Evolutionary conservation across 371 early-diverging fungal species (phyloP).

Genomic region (Mucor sp.): DNA sequence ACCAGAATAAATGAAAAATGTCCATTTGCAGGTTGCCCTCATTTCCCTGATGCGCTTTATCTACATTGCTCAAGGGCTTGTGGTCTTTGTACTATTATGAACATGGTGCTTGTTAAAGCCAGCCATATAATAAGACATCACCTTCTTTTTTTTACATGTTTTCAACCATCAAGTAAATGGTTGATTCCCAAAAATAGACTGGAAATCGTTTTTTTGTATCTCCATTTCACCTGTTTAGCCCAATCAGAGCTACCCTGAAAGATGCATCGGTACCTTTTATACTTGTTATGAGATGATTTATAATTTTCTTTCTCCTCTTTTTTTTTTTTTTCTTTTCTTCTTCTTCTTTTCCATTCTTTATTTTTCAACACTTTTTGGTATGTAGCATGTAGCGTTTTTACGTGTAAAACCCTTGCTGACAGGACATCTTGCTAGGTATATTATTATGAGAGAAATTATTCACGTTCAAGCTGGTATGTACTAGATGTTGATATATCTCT

Average conservation of each 20-base stretch:
- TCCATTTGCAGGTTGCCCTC: slow-evolving; percentile 1
- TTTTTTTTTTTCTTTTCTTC: background rate
- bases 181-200: slow-evolving; percentile 3
- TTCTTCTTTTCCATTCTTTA: slow-evolving; percentile 3
- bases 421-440: background rate
- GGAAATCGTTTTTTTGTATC: slow-evolving; percentile 3
- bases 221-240: background rate
- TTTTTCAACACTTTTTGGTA: slow-evolving; percentile 4
- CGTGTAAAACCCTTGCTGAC: background rate
- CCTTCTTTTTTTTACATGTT: background rate
- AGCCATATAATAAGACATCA: background rate
- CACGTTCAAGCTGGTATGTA: slow-evolving; percentile 95
- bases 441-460: slow-evolving; percentile 98
- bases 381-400: background rate
- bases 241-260: background rate
- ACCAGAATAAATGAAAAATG: slow-evolving; percentile 2
- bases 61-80: background rate
- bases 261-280: slow-evolving; percentile 6
- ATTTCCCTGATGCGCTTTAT: background rate
- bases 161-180: background rate
- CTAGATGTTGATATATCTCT: slow-evolving; percentile 1
- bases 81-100: slow-evolving; percentile 1
- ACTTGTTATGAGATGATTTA: background rate
- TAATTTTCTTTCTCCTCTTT: background rate
- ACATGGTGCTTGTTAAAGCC: background rate